These are phyloP conservation scores for Anthostomella pinea DNA, from an alignment of 2,329 filamentous ascomycete species.

Conservation along the genomic window DNA sequence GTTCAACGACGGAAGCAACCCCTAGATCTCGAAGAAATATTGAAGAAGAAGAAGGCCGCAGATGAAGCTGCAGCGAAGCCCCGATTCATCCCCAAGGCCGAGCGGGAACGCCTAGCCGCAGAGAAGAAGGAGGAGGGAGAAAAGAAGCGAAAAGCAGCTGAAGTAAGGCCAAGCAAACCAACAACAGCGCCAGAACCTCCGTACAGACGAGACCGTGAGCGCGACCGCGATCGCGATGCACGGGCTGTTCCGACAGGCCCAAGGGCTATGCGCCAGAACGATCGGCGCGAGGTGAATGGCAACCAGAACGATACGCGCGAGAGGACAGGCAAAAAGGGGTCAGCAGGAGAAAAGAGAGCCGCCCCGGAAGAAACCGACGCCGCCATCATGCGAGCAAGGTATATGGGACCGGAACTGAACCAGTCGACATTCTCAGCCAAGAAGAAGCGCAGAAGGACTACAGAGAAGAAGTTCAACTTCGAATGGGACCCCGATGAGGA, in stretches of 20 bases:
- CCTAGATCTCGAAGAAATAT: constrained; percentile 80
- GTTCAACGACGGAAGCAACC: constrained; percentile 40
- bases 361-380: constrained; percentile 64
- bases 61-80: constrained; percentile 84
- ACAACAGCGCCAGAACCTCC: constrained; percentile 22
- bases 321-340: constrained; percentile 17
- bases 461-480: constrained; percentile 98
- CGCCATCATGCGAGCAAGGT: constrained; percentile 72
- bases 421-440: constrained; percentile 83
- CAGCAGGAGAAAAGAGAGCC: constrained; percentile 25
- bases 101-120: constrained; percentile 67
- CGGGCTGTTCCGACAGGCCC: constrained; percentile 65
- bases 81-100: constrained; percentile 73
- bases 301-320: constrained; percentile 39
- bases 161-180: constrained; percentile 33
- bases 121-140: constrained; percentile 66
- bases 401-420: constrained; percentile 88
- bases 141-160: constrained; percentile 21
- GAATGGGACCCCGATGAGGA: constrained; percentile 97
- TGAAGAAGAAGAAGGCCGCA: constrained; percentile 81
- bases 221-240: constrained; percentile 25
- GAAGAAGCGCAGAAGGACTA: constrained; percentile 91
- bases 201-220: constrained; percentile 23
- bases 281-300: constrained; percentile 36
- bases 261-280: constrained; percentile 58